Evolutionary conservation across 176 grass and related monocot species (phyloP).

Genomic region (Olyra latifolia): DNA sequence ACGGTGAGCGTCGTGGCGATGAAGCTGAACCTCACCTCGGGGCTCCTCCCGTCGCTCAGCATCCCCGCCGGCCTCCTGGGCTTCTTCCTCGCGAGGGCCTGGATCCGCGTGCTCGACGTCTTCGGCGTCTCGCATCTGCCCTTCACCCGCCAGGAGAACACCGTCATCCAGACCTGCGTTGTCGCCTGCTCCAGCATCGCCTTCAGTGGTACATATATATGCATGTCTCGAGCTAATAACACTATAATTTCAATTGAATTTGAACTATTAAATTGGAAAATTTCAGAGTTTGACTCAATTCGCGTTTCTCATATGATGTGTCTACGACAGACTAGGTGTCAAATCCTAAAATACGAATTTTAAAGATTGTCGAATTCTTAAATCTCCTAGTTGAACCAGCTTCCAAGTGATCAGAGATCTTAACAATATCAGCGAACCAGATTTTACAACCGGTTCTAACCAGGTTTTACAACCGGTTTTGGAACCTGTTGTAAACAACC

Average conservation of each 20-base stretch:
- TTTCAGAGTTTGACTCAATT: too few relatives aligned
- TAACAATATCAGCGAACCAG: too few relatives aligned
- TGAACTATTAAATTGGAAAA: too few relatives aligned
- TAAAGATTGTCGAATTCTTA: too few relatives aligned
- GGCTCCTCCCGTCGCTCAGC: slow-evolving; percentile 34
- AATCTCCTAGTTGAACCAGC: too few relatives aligned
- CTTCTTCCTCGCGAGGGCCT: slow-evolving; percentile 32
- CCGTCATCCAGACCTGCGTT: slow-evolving; percentile 70
- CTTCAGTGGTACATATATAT: slow-evolving; percentile 31
- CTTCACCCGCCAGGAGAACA: slow-evolving; percentile 84
- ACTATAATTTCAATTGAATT: too few relatives aligned
- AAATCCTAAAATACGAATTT: too few relatives aligned
- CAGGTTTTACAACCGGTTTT: too few relatives aligned
- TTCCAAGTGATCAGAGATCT: not conserved
- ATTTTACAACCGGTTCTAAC: too few relatives aligned
- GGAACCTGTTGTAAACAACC: too few relatives aligned
- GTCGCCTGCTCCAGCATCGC: slow-evolving; percentile 49
- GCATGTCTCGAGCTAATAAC: not conserved
- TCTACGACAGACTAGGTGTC: too few relatives aligned
- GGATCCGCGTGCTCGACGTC: slow-evolving; percentile 21
- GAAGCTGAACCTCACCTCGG: slow-evolving; percentile 51
- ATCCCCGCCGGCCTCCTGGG: slow-evolving; percentile 36
- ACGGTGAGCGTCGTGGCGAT: slow-evolving; percentile 39
- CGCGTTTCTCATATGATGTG: too few relatives aligned
- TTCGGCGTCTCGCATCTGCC: slow-evolving; percentile 25